Conservation (phyloP, 306 rosid species). For the Inga leiocalycina region DNA sequence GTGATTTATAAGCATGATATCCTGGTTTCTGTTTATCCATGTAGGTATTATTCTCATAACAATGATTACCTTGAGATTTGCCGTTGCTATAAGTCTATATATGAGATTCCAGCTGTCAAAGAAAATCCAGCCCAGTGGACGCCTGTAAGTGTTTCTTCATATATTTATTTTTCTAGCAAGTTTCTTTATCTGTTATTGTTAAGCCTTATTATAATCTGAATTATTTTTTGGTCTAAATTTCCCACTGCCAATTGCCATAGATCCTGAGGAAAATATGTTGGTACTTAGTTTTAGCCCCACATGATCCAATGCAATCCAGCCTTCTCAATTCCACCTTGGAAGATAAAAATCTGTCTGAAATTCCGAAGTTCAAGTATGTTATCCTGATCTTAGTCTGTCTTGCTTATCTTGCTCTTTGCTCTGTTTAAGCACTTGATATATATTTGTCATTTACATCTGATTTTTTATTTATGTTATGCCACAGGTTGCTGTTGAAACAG, state of each 20-base stretch:
- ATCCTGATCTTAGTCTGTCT: background rate
- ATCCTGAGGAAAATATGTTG: slow-evolving; percentile 86
- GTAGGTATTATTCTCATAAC: slow-evolving; percentile 69
- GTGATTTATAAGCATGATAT: background rate
- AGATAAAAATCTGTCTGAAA: slow-evolving; percentile 77
- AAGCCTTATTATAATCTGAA: background rate
- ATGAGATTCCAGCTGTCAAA: slow-evolving; percentile 78
- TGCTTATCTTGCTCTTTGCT: background rate
- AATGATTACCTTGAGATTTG: slow-evolving; percentile 86
- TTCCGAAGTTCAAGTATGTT: slow-evolving; percentile 64
- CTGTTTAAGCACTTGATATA: background rate
- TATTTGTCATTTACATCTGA: slow-evolving; percentile 18
- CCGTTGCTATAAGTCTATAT: slow-evolving; percentile 79
- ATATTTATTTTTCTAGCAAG: background rate
- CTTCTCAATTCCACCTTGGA: slow-evolving; percentile 82
- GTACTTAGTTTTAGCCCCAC: slow-evolving; percentile 76
- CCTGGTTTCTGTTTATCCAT: slow-evolving; percentile 21
- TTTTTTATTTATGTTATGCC: slow-evolving; percentile 18
- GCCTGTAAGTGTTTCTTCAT: slow-evolving; percentile 49
- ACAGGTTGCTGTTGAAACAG: slow-evolving; percentile 71
- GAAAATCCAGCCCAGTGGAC: slow-evolving; percentile 66
- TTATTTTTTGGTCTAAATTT: slow-evolving; percentile 15
- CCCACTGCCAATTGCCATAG: slow-evolving; percentile 38
- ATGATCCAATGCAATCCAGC: slow-evolving; percentile 92
- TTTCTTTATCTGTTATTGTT: background rate